phyloP scores from a whole-genome alignment of 225 moss, liverwort and hornwort genomes.

The Pseudisothecium myosuroides region DNA sequence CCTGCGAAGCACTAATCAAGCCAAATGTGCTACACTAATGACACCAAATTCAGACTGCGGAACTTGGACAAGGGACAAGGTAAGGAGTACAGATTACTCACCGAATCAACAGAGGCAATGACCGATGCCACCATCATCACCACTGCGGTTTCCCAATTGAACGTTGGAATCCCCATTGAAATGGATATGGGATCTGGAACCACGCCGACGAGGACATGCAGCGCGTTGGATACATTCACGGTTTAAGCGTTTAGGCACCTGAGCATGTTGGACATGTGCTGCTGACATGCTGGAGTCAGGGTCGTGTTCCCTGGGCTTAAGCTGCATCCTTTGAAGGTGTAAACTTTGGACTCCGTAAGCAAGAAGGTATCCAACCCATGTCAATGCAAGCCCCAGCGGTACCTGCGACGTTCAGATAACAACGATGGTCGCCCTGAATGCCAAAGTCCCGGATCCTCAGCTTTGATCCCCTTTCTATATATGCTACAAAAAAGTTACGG shows the following conservation, averaged over 20 bases:
- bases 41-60: background rate
- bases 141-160: constrained; percentile 63
- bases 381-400: constrained; percentile 66
- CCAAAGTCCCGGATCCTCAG: background rate
- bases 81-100: background rate
- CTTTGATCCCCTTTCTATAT: background rate
- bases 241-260: too few species aligned
- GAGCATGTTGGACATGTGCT: constrained; percentile 50
- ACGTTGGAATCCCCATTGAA: constrained; percentile 87
- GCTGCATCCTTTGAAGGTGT: constrained; percentile 58
- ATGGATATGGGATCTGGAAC: constrained; percentile 85
- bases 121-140: constrained; percentile 79
- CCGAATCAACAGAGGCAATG: constrained; percentile 78
- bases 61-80: background rate
- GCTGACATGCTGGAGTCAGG: constrained; percentile 26
- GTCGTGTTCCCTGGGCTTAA: constrained; percentile 31
- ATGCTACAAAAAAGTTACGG: background rate
- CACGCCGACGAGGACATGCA: constrained; percentile 48
- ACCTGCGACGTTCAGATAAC: constrained; percentile 30
- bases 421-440: background rate
- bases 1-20: background rate
- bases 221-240: constrained; percentile 54
- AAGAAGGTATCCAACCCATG: constrained; percentile 90
- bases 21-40: background rate
- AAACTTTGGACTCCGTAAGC: constrained; percentile 69